These are phyloP conservation scores for Albugo candida DNA, from an alignment of 352 stramenopile genomes.

Conservation along the genomic window DNA sequence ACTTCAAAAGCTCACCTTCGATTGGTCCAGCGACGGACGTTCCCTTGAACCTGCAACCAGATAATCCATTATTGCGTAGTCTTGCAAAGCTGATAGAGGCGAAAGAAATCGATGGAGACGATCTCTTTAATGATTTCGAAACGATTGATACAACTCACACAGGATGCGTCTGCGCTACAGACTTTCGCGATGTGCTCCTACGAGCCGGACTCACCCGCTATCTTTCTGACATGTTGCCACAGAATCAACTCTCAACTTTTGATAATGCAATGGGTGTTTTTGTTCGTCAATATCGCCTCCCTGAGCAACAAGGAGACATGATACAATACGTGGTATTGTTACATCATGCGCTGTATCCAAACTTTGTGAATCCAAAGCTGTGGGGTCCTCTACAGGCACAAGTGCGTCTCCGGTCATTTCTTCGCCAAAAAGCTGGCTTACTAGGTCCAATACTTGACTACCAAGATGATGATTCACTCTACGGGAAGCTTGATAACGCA, in stretches of 20 bases:
- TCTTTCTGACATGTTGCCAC: not conserved
- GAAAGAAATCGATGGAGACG: no score
- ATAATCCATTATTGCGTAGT: no score
- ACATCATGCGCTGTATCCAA: slow-evolving; percentile 3
- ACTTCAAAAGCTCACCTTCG: no score
- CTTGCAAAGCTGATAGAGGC: no score
- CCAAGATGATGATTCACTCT: slow-evolving; percentile 1
- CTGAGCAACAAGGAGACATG: slow-evolving; percentile 14
- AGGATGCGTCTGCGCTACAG: no score
- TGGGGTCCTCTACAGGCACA: slow-evolving; percentile 12
- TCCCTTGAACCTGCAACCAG: no score
- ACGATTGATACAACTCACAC: no score
- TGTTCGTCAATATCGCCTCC: slow-evolving; percentile 26
- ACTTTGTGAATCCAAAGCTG: slow-evolving; percentile 1
- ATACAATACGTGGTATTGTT: slow-evolving; percentile 19
- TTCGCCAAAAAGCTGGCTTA: slow-evolving; percentile 10
- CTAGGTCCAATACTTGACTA: not conserved
- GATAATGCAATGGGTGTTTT: slow-evolving; percentile 29
- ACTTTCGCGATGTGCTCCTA: no score
- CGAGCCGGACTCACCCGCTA: not conserved
- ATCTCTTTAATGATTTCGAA: no score
- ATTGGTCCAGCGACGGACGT: no score
- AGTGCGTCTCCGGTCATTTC: slow-evolving; percentile 23
- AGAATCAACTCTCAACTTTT: slow-evolving; percentile 3
- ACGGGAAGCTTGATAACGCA: slow-evolving; percentile 17